Evolutionary conservation across 2,329 filamentous ascomycete genomes (phyloP), one percentile per base, ranked within the genome.

Genomic region (Colletotrichum camelliae): DNA sequence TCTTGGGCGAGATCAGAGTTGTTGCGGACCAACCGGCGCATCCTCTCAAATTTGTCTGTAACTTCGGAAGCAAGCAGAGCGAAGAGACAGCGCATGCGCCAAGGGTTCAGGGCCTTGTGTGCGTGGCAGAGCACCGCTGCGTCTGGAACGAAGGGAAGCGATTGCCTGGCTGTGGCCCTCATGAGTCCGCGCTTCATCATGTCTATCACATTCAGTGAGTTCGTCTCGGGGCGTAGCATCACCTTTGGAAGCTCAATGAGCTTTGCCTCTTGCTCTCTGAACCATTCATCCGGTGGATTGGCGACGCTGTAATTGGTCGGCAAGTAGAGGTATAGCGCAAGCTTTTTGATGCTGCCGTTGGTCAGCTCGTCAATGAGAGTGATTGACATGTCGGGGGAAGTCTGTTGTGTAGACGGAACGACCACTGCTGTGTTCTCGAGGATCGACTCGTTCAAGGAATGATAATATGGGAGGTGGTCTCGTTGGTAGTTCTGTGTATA

Each of bases 1-100:
- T 9, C 31, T 27, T 65, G 37, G 16, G 43, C 58, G 13, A 65
- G 58, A 10, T 37, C 52, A 61, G 57, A 35, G 13, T 48, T 74
- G 24, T 57, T 66, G n/a, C 80, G 78, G 74, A 80, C 78, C 15
- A 48, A 15, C 9, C 62, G 66, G 12, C 84, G 81, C 58, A 85
- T 79, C 2, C 77, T 77, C 18, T 81, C 79, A 3, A 82, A 76
- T 15, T 82, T 82, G 7, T 79, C 78, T 1, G 84, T 88, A 33
- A 84, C 82, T 79, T 90, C 89, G 8, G 83, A 80, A 0, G 80
- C 81, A 8, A 90, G 64, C 7, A 87, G 81, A 21, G 84, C 65
- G 79, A 87, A 87, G n/a, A 89, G 79, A 21, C 83, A 82, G 58
- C 85, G 85, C 18, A 90, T 85, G 13, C 89, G 77, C 52, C 82